Evolutionary conservation across 139 green algal genomes (phyloP).

Genomic region (Diplosphaera chodatii): DNA sequence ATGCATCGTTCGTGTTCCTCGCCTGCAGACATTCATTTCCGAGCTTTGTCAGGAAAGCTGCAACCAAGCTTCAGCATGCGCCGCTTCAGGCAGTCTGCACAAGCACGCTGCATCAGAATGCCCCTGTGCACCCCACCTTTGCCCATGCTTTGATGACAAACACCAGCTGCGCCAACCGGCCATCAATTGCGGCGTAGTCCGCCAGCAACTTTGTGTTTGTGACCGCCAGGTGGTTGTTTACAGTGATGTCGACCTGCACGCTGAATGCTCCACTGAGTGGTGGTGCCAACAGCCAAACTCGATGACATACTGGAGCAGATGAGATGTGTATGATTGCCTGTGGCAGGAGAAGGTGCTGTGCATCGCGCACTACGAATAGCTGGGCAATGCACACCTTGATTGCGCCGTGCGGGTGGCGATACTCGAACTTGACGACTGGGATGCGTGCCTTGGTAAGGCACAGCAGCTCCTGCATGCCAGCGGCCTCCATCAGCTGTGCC

Average conservation of each 20-base stretch:
- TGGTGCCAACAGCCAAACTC: no score
- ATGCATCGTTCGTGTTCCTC: not conserved
- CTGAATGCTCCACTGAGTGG: no score
- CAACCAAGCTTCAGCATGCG: no score
- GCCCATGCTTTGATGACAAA: conserved; percentile 92
- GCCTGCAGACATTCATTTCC: no score
- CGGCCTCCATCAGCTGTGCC: conserved; percentile 40
- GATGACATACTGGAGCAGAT: no score
- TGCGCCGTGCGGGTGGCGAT: conserved; percentile 35
- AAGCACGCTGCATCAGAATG: not conserved
- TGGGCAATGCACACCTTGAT: conserved; percentile 3
- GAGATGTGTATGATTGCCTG: no score
- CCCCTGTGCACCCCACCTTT: conserved; percentile 41
- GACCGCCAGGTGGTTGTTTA: conserved; percentile 86
- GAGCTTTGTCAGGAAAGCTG: no score
- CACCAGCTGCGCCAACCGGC: conserved; percentile 64
- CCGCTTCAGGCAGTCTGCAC: no score
- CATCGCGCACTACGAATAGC: not conserved
- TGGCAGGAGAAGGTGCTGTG: no score
- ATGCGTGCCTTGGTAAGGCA: conserved; percentile 69
- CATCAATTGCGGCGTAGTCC: conserved; percentile 72
- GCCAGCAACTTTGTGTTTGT: conserved; percentile 79
- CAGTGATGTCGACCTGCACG: conserved; percentile 61
- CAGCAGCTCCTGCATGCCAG: conserved; percentile 54
- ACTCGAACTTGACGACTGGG: conserved; percentile 79